Conservation (phyloP, 2,329 filamentous ascomycete species). For the Raffaelea deltoideospora region DNA sequence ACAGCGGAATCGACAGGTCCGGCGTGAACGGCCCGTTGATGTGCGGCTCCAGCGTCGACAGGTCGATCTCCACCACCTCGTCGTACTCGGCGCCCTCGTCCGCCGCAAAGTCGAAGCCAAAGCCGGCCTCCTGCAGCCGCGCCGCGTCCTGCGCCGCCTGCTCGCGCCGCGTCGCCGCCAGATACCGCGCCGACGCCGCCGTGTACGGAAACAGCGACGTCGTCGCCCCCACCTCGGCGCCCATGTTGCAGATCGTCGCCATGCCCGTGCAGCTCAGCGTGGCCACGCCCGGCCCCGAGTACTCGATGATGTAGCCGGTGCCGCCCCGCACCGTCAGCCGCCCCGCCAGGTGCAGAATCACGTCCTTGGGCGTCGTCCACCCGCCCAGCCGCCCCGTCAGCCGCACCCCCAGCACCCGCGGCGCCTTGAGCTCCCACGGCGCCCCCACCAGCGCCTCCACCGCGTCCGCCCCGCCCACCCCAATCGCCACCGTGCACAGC, state of each 20-base stretch:
- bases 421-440: conserved; percentile 95
- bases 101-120: conserved; percentile 51
- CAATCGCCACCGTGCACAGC: conserved; percentile 83
- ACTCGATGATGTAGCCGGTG: conserved; percentile 90
- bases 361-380: conserved; percentile 91
- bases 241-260: conserved; percentile 87
- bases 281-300: conserved; percentile 79
- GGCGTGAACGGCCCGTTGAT: conserved; percentile 97
- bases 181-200: conserved; percentile 67
- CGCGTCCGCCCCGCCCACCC: conserved; percentile 91
- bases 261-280: conserved; percentile 84
- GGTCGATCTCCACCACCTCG: conserved; percentile 76
- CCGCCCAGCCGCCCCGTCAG: conserved; percentile 71
- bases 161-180: conserved; percentile 65
- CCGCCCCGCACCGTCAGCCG: conserved; percentile 84
- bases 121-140: conserved; percentile 38
- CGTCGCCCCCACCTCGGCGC: conserved; percentile 78
- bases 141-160: conserved; percentile 54
- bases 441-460: conserved; percentile 93
- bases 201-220: conserved; percentile 94
- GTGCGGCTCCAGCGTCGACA: conserved; percentile 81
- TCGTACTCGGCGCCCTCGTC: conserved; percentile 80
- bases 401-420: conserved; percentile 74
- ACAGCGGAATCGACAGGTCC: conserved; percentile 84
- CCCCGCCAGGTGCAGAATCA: conserved; percentile 82